A percentile compares a stretch with the other conserved stretches of the same genome.
Conservation (phyloP, 1,139 yeast genomes). For the Yamadazyma atmosphaerica region DNA sequence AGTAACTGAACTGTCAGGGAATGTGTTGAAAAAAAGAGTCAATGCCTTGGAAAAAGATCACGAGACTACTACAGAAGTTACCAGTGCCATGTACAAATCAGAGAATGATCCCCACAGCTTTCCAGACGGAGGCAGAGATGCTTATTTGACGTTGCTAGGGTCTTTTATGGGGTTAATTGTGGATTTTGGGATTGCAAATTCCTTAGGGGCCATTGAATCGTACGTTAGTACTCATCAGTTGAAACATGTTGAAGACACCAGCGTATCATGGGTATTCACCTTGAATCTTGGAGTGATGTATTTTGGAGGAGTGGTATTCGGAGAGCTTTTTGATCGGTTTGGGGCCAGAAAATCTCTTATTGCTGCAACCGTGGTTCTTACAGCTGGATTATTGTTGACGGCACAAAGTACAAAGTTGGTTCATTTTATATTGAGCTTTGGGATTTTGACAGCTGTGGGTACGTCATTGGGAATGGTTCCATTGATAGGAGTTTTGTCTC, state of each 20-base stretch:
- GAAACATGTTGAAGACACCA: conserved; percentile 36
- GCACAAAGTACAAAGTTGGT: conserved; percentile 53
- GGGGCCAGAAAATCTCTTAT: conserved; percentile 53
- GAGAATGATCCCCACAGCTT: conserved; percentile 30
- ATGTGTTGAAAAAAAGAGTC: conserved; percentile 3
- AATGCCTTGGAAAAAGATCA: neutral
- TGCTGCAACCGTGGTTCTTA: conserved; percentile 45
- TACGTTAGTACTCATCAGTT: conserved; percentile 55
- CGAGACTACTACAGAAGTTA: conserved; percentile 5
- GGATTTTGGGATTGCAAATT: conserved; percentile 63
- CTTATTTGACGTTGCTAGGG: conserved; percentile 62
- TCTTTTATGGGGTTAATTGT: conserved; percentile 58
- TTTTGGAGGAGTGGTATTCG: conserved; percentile 59
- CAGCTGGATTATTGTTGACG: conserved; percentile 51
- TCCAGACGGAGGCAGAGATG: conserved; percentile 65
- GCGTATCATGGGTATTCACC: conserved; percentile 66
- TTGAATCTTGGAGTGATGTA: conserved; percentile 56
- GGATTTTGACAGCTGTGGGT: conserved; percentile 57
- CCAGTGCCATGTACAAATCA: conserved; percentile 21
- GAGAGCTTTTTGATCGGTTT: conserved; percentile 58
- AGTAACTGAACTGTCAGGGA: too few relatives aligned
- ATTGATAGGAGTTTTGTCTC: conserved; percentile 57
- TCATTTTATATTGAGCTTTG: conserved; percentile 62
- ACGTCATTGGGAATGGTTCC: conserved; percentile 61
- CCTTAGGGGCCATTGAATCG: conserved; percentile 62